phyloP scores from a whole-genome alignment of 768 basidiomycete genomes.

The Psilocybe azurescens region DNA sequence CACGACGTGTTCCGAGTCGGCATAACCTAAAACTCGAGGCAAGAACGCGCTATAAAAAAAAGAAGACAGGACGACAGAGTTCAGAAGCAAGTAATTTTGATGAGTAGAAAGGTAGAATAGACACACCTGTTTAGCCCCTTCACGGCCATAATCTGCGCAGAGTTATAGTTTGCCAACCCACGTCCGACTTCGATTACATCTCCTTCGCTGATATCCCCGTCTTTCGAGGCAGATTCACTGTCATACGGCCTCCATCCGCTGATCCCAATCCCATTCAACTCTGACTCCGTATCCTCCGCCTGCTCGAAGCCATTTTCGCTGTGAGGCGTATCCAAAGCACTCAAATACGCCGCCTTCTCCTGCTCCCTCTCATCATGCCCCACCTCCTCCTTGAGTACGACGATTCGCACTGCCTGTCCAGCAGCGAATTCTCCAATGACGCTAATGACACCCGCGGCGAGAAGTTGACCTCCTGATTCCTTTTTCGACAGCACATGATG shows the following conservation, averaged over 20 bases:
- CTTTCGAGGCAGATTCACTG: conserved; percentile 7
- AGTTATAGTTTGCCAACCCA: conserved; percentile 96
- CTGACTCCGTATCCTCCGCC: conserved; percentile 6
- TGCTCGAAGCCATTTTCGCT: conserved; percentile 55
- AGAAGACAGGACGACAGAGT: conserved; percentile 8
- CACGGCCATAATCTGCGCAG: conserved; percentile 85
- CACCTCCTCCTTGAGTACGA: conserved; percentile 46
- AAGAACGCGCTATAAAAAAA: conserved; percentile 70
- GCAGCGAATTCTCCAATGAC: conserved; percentile 91
- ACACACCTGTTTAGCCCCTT: conserved; percentile 90
- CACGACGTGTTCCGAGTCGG: conserved; percentile 96
- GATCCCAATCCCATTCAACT: conserved; percentile 3
- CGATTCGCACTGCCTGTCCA: conserved; percentile 91
- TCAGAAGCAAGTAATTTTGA: conserved; percentile 2
- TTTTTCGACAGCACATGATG: conserved; percentile 83
- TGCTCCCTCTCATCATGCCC: conserved; percentile 28
- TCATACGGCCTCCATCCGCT: conserved; percentile 14
- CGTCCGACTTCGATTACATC: conserved; percentile 92
- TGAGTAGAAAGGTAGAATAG: conserved; percentile 7
- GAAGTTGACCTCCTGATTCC: conserved; percentile 87
- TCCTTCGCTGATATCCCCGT: conserved; percentile 47
- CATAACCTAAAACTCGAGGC: conserved; percentile 84
- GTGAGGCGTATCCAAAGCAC: conserved; percentile 49
- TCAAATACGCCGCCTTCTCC: conserved; percentile 39
- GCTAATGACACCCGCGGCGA: conserved; percentile 90